Base-by-base conservation (phyloP, 106 monocot genomes). In the Xerophyta viscosa region DNA sequence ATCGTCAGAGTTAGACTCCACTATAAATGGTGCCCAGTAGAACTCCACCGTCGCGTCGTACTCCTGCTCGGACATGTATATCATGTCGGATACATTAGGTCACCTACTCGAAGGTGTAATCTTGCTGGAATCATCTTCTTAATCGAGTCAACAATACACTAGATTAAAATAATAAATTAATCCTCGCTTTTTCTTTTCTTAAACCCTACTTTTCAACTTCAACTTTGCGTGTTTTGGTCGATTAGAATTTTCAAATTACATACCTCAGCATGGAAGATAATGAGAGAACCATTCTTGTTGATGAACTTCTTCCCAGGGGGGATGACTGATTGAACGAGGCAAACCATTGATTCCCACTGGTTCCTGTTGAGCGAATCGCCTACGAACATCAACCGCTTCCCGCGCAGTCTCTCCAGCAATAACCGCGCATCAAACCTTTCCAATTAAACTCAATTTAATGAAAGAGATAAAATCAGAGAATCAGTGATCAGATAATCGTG, bases 311-410 rank as follows among this genome's bases (percentile, higher is more conserved):
- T 75, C 15, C 76, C 85, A n/a, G 60, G 61, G 2, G 88, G 75
- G 18, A 77, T 57, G 0, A 65, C 85, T 13, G 89, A 78, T 24
- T 89, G 96, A 19, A 77, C 79, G 39, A 98, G 54, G 64, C 96
- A 98, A 45, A 98, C 77, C 96, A 98, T 85, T 0, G 96, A 98
- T 50, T 98, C 96, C 96, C 96, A 98, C 62, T 98, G 96, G 71
- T 89, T 98, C 18, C 96, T 65, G 49, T 89, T 82, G 51, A 98
- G 54, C 3, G 89, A 98, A 56, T 98, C 96, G 0, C 96, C 96
- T 5, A 98, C 89, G 60, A 98, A 98, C 85, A 98, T 85, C 23
- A 98, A 63, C 29, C 96, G 66, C 55, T 86, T 98, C 48, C 82
- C 82, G 24, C 81, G 50, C 47, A 98, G 48, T 6, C 71, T 76